These are phyloP conservation scores for Kalmusia sp. DNA, from an alignment of 2,329 filamentous ascomycete species.

Conservation along the genomic window DNA sequence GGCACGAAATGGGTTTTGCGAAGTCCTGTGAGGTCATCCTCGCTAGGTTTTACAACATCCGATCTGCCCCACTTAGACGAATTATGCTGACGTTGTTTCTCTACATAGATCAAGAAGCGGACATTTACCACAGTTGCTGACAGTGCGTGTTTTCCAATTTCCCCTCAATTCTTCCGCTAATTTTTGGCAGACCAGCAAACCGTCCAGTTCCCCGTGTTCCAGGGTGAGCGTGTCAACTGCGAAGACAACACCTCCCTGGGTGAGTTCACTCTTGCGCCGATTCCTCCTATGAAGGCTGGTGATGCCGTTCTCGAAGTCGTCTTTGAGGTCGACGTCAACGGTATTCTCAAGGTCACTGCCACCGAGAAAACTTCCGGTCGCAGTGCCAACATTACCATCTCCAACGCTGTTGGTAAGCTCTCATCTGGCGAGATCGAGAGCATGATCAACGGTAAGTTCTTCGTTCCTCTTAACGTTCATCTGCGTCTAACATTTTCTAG, in stretches of 20 bases:
- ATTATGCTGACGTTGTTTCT: slow-evolving; percentile 4
- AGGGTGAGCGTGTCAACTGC: slow-evolving; percentile 98
- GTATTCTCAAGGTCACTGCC: slow-evolving; percentile 98
- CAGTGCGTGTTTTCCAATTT: slow-evolving; percentile 22
- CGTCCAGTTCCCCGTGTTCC: slow-evolving; percentile 90
- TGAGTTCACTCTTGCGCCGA: slow-evolving; percentile 94
- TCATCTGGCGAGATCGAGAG: slow-evolving; percentile 93
- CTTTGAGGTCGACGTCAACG: slow-evolving; percentile 99
- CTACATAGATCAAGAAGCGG: slow-evolving; percentile 17
- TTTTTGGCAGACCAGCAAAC: slow-evolving; percentile 59
- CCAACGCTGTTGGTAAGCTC: slow-evolving; percentile 99
- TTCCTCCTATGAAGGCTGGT: slow-evolving; percentile 85
- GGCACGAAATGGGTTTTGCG: neutral
- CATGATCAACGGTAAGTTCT: slow-evolving; percentile 81
- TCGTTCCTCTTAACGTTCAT: neutral
- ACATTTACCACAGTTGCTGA: slow-evolving; percentile 87
- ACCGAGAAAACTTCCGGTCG: slow-evolving; percentile 99
- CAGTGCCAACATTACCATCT: slow-evolving; percentile 99
- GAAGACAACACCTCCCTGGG: slow-evolving; percentile 97
- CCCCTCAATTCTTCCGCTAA: slow-evolving; percentile 4
- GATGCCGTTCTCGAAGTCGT: slow-evolving; percentile 97
- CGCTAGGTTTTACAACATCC: too few species aligned
- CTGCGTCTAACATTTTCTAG: slow-evolving; percentile 46
- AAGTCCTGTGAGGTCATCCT: too few species aligned
- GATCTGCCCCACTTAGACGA: neutral